A percentile compares a stretch with the other conserved stretches of the same genome.
phyloP scores from a whole-genome alignment of 441 rosid genomes.

The Biscutella laevigata region DNA sequence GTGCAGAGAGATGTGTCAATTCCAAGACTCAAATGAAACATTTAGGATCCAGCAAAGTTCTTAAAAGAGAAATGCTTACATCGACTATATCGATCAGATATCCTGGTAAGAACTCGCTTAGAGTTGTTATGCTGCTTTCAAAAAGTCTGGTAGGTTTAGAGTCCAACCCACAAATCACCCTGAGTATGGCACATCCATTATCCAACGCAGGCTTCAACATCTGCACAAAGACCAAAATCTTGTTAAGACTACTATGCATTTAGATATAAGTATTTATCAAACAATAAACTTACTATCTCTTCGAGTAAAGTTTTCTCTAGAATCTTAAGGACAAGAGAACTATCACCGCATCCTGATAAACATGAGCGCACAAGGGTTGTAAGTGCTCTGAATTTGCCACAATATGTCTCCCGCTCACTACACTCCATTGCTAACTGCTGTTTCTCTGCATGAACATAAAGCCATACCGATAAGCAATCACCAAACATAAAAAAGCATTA shows the following conservation, averaged over 20 bases:
- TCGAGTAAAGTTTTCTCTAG: constrained; percentile 47
- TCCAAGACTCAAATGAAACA: not conserved
- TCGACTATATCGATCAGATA: constrained; percentile 51
- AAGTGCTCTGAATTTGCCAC: constrained; percentile 41
- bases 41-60: not conserved
- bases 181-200: constrained; percentile 68
- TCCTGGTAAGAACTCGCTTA: constrained; percentile 45
- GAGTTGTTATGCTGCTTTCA: constrained; percentile 39
- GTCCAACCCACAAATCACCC: constrained; percentile 54
- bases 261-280: not conserved
- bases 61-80: constrained; percentile 31
- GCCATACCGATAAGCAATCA: not conserved
- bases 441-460: constrained; percentile 38
- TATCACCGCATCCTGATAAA: constrained; percentile 63
- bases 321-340: constrained; percentile 45
- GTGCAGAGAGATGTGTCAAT: constrained; percentile 14
- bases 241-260: not conserved
- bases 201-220: constrained; percentile 40
- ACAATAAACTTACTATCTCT: constrained; percentile 48
- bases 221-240: constrained; percentile 33
- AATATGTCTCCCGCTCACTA: constrained; percentile 29
- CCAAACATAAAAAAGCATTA: not conserved
- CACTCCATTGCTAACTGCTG: constrained; percentile 20
- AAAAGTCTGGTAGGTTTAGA: constrained; percentile 66
- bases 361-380: constrained; percentile 39